phyloP scores from a whole-genome alignment of 1,284 basidiomycete genomes.

The Omphalotus olearius region DNA sequence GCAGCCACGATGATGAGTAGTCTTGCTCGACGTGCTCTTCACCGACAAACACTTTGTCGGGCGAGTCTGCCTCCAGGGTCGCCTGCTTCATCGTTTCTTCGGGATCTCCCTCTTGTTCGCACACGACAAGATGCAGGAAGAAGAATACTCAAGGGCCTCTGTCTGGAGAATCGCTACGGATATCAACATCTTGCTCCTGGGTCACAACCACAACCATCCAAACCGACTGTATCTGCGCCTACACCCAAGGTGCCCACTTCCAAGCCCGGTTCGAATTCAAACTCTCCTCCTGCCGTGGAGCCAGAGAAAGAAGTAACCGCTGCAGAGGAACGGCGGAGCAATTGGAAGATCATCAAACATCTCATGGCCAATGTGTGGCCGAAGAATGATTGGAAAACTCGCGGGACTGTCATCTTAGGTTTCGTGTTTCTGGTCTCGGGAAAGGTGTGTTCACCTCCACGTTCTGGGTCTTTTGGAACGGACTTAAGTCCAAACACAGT shows the following conservation, averaged over 20 bases:
- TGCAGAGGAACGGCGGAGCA: slow-evolving; percentile 45
- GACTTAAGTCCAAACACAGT: neutral
- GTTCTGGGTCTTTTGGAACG: slow-evolving; percentile 3
- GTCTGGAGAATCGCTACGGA: too few relatives aligned
- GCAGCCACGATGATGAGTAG: too few relatives aligned
- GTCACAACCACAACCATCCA: neutral
- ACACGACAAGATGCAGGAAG: too few relatives aligned
- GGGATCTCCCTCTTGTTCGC: too few relatives aligned
- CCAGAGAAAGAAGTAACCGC: neutral
- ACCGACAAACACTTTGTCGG: too few relatives aligned
- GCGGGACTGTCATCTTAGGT: slow-evolving; percentile 80
- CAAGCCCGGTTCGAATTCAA: neutral
- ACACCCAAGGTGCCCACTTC: neutral
- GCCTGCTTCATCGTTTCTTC: too few relatives aligned
- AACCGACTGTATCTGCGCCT: neutral
- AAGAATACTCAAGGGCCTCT: too few relatives aligned
- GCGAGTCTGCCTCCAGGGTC: too few relatives aligned
- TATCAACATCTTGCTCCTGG: neutral
- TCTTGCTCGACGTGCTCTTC: too few relatives aligned
- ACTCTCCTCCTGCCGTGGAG: neutral
- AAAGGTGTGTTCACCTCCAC: slow-evolving; percentile 55
- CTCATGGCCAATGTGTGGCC: slow-evolving; percentile 74
- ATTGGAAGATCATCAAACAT: slow-evolving; percentile 64
- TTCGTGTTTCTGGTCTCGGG: slow-evolving; percentile 80
- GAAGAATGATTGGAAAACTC: slow-evolving; percentile 69